phyloP scores from a whole-genome alignment of 1,139 yeast genomes.

The Hyphopichia wangnamkhiaoensis region DNA sequence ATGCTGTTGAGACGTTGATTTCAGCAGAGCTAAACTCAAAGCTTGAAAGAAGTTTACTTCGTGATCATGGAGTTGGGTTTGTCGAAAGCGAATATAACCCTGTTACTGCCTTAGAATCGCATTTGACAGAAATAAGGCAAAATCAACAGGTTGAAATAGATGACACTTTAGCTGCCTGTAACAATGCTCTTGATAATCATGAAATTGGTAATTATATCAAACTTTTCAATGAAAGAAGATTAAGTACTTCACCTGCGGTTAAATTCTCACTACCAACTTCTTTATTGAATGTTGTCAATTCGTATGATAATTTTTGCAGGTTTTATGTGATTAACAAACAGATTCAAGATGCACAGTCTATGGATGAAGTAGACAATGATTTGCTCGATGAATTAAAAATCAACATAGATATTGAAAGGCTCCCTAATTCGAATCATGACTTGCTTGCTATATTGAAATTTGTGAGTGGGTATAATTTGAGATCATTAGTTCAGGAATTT shows the following conservation, averaged over 20 bases:
- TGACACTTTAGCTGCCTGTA: neutral
- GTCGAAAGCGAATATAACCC: neutral
- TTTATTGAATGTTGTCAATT: slow-evolving; percentile 52
- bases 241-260: slow-evolving; percentile 79
- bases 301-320: slow-evolving; percentile 47
- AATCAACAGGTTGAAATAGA: slow-evolving; percentile 5
- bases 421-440: slow-evolving; percentile 40
- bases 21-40: slow-evolving; percentile 75
- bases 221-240: slow-evolving; percentile 47
- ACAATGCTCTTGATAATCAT: slow-evolving; percentile 23
- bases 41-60: slow-evolving; percentile 77
- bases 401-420: slow-evolving; percentile 23
- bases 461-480: slow-evolving; percentile 32
- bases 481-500: slow-evolving; percentile 27
- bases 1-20: slow-evolving; percentile 77
- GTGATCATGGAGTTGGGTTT: slow-evolving; percentile 58
- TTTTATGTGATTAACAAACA: slow-evolving; percentile 27
- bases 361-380: slow-evolving; percentile 21
- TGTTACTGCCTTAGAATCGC: neutral
- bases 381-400: slow-evolving; percentile 30
- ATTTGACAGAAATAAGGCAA: neutral
- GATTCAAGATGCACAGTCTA: slow-evolving; percentile 22
- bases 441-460: slow-evolving; percentile 40
- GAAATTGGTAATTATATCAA: slow-evolving; percentile 51
- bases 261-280: slow-evolving; percentile 67